phyloP scores from a whole-genome alignment of 208 protist genomes.

The Wallacemonas rigidus region DNA sequence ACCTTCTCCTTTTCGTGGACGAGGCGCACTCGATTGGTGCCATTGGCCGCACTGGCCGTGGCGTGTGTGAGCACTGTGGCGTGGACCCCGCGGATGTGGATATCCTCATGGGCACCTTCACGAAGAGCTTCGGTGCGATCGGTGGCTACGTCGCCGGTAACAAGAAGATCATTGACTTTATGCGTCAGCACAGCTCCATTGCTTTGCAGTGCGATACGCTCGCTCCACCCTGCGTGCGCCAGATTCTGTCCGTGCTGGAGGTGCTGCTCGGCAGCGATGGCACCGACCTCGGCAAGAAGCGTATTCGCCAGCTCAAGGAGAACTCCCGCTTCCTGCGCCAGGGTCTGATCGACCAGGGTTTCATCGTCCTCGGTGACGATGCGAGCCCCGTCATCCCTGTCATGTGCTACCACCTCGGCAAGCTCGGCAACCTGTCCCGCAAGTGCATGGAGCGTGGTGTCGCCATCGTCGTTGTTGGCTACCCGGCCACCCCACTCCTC shows the following conservation, averaged over 20 bases:
- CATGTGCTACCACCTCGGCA: conserved; percentile 94
- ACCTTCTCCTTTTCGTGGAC: conserved; percentile 96
- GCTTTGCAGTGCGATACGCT: conserved; percentile 83
- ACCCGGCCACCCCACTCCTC: conserved; percentile 96
- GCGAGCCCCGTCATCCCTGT: conserved; percentile 96
- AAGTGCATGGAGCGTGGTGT: conserved; percentile 88
- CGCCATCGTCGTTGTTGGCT: conserved; percentile 97
- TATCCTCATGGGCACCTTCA: conserved; percentile 97
- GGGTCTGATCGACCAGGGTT: conserved; percentile 75
- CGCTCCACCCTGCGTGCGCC: conserved; percentile 85
- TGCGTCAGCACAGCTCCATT: conserved; percentile 71
- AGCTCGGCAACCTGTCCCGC: conserved; percentile 88
- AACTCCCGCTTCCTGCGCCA: conserved; percentile 88
- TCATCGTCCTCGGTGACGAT: conserved; percentile 86
- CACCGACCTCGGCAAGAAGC: conserved; percentile 80
- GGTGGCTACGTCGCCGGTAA: conserved; percentile 97
- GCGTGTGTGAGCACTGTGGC: conserved; percentile 93
- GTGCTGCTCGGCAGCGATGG: conserved; percentile 92
- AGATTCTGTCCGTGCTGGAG: conserved; percentile 88
- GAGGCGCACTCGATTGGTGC: conserved; percentile 99
- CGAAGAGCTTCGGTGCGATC: conserved; percentile 96
- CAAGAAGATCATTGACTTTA: conserved; percentile 64
- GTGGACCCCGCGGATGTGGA: conserved; percentile 91
- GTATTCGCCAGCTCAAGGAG: conserved; percentile 78
- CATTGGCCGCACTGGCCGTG: conserved; percentile 93